Evolutionary conservation across 345 rosid species (phyloP).

Genomic region (Euclidium syriacum): DNA sequence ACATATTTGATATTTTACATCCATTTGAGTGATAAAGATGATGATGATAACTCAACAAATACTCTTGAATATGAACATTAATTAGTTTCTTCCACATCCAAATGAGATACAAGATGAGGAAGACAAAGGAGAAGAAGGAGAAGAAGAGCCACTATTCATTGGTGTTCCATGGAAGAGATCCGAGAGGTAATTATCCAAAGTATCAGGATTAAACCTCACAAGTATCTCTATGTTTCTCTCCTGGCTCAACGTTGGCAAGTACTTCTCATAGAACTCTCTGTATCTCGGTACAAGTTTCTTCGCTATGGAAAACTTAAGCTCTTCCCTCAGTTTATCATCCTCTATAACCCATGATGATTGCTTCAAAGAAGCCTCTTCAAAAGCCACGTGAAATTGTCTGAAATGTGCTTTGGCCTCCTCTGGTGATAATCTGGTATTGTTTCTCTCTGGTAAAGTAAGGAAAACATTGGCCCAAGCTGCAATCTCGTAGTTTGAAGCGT

Average conservation of each 20-base stretch:
- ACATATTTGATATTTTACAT: not conserved
- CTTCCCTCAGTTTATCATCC: constrained; percentile 51
- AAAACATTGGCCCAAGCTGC: constrained; percentile 62
- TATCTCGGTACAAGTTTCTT: constrained; percentile 52
- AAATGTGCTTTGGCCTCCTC: constrained; percentile 44
- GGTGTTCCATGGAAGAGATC: constrained; percentile 51
- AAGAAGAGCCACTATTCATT: constrained; percentile 24
- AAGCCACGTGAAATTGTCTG: constrained; percentile 46
- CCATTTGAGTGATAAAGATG: not conserved
- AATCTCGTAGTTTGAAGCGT: constrained; percentile 46
- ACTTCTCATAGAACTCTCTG: constrained; percentile 40
- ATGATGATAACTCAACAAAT: not conserved
- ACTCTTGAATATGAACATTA: not conserved
- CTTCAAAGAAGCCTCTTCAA: constrained; percentile 57
- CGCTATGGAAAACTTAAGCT: constrained; percentile 54
- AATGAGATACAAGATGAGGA: constrained; percentile 27
- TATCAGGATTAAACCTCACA: constrained; percentile 47
- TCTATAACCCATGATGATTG: constrained; percentile 50
- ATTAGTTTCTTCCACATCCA: constrained; percentile 20
- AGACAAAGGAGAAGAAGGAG: constrained; percentile 26
- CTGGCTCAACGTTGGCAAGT: constrained; percentile 19
- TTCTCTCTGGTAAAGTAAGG: constrained; percentile 38
- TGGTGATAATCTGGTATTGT: constrained; percentile 22
- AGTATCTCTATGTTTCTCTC: constrained; percentile 35
- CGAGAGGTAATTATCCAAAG: constrained; percentile 54